These are phyloP conservation scores for Phytophthora europaea DNA, from an alignment of 352 stramenopile species.

Conservation along the genomic window DNA sequence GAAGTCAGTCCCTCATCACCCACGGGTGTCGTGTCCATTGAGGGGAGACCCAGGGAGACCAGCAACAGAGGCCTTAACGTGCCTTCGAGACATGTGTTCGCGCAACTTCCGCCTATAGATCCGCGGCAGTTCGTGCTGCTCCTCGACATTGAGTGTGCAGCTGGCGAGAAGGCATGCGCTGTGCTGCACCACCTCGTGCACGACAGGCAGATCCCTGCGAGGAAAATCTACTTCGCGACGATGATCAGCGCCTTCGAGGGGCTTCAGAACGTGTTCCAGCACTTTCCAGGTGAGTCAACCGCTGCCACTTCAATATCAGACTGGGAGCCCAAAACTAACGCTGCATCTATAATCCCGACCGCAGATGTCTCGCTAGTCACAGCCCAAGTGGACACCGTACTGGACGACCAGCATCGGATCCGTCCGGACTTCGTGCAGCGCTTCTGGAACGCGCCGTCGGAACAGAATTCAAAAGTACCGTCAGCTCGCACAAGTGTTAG, in stretches of 20 bases:
- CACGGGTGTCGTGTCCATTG: slow-evolving; percentile 22
- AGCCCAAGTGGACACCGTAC: slow-evolving; percentile 51
- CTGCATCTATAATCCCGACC: not conserved
- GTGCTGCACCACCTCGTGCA: slow-evolving; percentile 48
- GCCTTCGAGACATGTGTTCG: slow-evolving; percentile 9
- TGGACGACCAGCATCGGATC: slow-evolving; percentile 50
- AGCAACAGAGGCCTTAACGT: not conserved
- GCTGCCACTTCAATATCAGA: not conserved
- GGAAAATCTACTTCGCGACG: slow-evolving; percentile 61
- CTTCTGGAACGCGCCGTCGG: slow-evolving; percentile 36
- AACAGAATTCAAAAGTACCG: slow-evolving; percentile 12
- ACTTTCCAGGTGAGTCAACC: slow-evolving; percentile 49
- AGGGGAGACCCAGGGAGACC: not conserved
- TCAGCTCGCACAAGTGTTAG: not conserved
- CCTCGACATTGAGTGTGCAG: slow-evolving; percentile 50
- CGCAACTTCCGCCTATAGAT: slow-evolving; percentile 36
- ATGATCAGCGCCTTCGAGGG: slow-evolving; percentile 51
- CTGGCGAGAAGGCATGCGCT: slow-evolving; percentile 42
- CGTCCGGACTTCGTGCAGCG: slow-evolving; percentile 52
- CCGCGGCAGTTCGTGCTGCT: slow-evolving; percentile 40
- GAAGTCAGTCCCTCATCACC: slow-evolving; percentile 26
- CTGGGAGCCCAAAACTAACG: not conserved
- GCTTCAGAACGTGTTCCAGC: slow-evolving; percentile 45
- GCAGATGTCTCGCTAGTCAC: slow-evolving; percentile 54
- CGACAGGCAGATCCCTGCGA: slow-evolving; percentile 23